Conservation (phyloP, 768 basidiomycete species). For the Boletus sp. region DNA sequence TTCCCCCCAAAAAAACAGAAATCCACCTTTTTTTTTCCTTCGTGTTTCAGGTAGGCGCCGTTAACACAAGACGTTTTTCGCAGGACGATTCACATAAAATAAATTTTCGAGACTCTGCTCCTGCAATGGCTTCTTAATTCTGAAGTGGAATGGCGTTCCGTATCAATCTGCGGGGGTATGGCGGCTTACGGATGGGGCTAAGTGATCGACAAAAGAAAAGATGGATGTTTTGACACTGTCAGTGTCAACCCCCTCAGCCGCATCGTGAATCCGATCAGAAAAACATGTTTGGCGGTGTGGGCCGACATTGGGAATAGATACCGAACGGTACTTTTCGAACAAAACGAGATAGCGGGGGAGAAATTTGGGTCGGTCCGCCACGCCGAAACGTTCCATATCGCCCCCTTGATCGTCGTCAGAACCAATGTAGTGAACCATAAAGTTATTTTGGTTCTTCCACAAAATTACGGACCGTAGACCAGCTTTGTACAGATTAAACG, state of each 20-base stretch:
- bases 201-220: background rate
- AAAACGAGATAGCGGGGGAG: background rate
- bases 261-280: background rate
- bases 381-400: background rate
- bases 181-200: no score
- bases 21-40: no score
- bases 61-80: background rate
- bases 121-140: background rate
- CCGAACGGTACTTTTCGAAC: background rate
- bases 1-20: no score
- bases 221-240: no score
- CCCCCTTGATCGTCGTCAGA: background rate
- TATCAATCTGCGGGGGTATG: background rate
- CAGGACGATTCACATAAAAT: background rate
- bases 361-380: background rate
- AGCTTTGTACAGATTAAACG: background rate
- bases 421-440: no score
- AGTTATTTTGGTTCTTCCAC: background rate
- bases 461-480: background rate
- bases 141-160: background rate
- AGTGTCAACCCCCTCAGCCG: background rate
- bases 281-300: no score
- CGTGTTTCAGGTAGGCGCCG: background rate
- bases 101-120: no score
- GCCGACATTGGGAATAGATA: background rate